These are phyloP conservation scores for Papiliotrema flavescens DNA, from an alignment of 1,284 basidiomycete species.

Conservation along the genomic window DNA sequence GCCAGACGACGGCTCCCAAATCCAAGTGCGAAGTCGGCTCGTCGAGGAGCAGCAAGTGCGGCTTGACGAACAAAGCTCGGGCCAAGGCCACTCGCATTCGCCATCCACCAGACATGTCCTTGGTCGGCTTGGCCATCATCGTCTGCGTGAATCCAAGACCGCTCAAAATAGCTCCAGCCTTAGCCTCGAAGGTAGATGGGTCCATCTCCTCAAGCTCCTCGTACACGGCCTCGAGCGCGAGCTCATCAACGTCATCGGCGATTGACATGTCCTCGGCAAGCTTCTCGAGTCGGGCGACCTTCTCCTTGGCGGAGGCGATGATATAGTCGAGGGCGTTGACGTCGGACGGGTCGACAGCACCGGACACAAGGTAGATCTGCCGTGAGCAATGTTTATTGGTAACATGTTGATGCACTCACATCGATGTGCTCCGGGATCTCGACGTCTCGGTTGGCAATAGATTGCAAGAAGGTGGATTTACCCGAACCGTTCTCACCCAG, in stretches of 20 bases:
- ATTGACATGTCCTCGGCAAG: conserved; percentile 90
- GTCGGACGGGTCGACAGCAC: conserved; percentile 95
- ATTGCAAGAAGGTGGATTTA: conserved; percentile 63
- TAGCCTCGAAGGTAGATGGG: conserved; percentile 89
- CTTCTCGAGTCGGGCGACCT: conserved; percentile 92
- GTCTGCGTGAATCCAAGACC: conserved; percentile 87
- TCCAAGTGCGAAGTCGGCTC: conserved; percentile 68
- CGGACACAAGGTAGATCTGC: conserved; percentile 87
- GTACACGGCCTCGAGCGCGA: conserved; percentile 80
- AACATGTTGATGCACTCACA: conserved; percentile 39
- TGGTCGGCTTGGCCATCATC: conserved; percentile 97
- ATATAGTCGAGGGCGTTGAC: conserved; percentile 96
- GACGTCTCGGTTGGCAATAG: conserved; percentile 85
- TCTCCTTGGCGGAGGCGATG: conserved; percentile 83
- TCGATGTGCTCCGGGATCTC: conserved; percentile 94
- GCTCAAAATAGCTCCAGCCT: conserved; percentile 92
- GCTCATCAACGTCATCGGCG: conserved; percentile 84
- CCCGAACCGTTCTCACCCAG: conserved; percentile 97
- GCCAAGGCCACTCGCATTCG: conserved; percentile 97
- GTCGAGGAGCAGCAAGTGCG: conserved; percentile 88
- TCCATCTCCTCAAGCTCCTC: conserved; percentile 98
- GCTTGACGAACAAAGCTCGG: conserved; percentile 92
- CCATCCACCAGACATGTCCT: conserved; percentile 99
- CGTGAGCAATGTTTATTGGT: not conserved
- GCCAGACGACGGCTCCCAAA: conserved; percentile 96